A percentile compares a stretch with the other conserved stretches of the same genome.
phyloP scores from a whole-genome alignment of 805 yeast species.

The Lipomyces orientalis region DNA sequence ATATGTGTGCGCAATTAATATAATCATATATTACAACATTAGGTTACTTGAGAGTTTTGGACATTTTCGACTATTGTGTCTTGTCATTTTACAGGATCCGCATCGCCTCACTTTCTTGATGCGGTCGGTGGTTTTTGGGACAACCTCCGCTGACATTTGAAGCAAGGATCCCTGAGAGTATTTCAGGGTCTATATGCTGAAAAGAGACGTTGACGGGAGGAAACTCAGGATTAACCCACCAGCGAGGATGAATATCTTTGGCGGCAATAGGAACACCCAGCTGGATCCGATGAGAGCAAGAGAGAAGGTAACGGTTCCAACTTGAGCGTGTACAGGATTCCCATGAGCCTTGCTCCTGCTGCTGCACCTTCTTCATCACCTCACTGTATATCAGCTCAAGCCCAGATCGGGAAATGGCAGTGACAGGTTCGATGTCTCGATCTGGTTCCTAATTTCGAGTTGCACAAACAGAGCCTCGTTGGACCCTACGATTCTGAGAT shows the following conservation, averaged over 20 bases:
- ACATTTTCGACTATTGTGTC: not conserved
- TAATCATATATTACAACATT: no score
- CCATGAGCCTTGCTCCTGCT: not conserved
- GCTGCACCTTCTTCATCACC: not conserved
- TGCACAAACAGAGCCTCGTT: no score
- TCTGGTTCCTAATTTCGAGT: no score
- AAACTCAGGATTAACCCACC: constrained; percentile 5
- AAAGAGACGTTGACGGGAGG: not conserved
- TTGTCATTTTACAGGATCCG: constrained; percentile 1
- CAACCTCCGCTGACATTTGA: not conserved
- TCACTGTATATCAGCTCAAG: not conserved
- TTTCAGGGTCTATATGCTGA: not conserved
- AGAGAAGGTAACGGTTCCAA: constrained; percentile 5
- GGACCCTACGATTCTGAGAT: no score
- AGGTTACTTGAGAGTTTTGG: not conserved
- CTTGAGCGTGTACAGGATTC: not conserved
- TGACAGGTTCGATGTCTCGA: no score
- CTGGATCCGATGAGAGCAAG: constrained; percentile 1
- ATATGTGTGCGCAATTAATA: no score
- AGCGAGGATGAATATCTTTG: not conserved
- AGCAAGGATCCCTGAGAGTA: constrained; percentile 3
- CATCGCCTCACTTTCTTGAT: constrained; percentile 4
- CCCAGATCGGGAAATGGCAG: not conserved
- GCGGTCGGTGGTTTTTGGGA: constrained; percentile 1
- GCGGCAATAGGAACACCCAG: constrained; percentile 4